Conservation (phyloP, 495 filamentous ascomycete species). For the Clohesyomyces aquaticus region DNA sequence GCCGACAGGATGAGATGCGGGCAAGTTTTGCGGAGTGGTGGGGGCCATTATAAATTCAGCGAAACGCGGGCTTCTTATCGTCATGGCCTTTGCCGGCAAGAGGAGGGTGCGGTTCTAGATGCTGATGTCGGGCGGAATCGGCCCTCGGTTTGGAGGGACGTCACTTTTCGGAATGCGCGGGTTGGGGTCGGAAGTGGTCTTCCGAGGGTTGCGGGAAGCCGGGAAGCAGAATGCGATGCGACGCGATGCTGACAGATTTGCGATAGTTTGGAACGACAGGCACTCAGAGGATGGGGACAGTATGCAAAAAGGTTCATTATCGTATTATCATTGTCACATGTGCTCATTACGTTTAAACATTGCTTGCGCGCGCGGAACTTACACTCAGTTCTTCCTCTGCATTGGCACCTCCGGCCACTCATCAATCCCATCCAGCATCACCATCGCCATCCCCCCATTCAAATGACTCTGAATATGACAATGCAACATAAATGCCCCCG, state of each 20-base stretch:
- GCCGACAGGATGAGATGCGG: too few relatives aligned
- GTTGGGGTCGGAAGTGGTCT: background rate
- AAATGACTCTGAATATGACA: slow-evolving; percentile 65
- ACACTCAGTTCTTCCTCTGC: slow-evolving; percentile 13
- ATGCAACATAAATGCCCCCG: slow-evolving; percentile 63
- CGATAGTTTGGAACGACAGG: too few relatives aligned
- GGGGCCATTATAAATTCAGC: background rate
- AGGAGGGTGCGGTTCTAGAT: background rate
- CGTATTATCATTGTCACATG: too few relatives aligned
- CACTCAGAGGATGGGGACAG: too few relatives aligned
- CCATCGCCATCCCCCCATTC: slow-evolving; percentile 60
- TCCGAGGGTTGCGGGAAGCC: too few relatives aligned
- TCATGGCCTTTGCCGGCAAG: too few relatives aligned
- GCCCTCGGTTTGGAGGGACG: background rate
- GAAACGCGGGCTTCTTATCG: too few relatives aligned
- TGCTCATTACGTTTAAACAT: too few relatives aligned
- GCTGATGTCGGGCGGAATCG: background rate
- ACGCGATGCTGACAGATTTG: too few relatives aligned
- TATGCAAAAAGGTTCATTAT: background rate
- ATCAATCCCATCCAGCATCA: slow-evolving; percentile 62
- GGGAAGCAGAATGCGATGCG: too few relatives aligned
- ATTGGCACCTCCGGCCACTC: slow-evolving; percentile 51
- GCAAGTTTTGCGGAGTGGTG: too few relatives aligned
- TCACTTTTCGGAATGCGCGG: background rate
- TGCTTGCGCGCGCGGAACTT: too few relatives aligned